phyloP scores from a whole-genome alignment of 2,329 filamentous ascomycete species.

The Alternaria sp. region DNA sequence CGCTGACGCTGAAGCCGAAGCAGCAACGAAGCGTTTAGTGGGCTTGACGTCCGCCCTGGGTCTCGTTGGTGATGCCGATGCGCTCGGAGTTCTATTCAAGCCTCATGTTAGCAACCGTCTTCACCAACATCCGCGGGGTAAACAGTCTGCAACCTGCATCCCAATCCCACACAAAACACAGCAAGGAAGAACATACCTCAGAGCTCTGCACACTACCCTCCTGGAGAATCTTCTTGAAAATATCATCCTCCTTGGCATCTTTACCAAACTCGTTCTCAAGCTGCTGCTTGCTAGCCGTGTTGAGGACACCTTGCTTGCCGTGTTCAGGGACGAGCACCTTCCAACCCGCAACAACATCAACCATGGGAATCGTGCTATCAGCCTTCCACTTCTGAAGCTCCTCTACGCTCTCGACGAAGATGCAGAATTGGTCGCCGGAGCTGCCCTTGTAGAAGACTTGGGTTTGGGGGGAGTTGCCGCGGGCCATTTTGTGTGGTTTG shows the following conservation, averaged over 20 bases:
- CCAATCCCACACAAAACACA: too few relatives aligned
- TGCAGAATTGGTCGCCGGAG: constrained; percentile 68
- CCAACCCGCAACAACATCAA: constrained; percentile 85
- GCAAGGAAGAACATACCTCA: constrained; percentile 26
- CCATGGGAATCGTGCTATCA: constrained; percentile 78
- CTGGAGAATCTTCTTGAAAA: constrained; percentile 81
- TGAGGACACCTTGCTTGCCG: constrained; percentile 79
- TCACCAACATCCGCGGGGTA: too few relatives aligned
- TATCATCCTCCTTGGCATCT: constrained; percentile 72
- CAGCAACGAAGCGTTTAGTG: constrained; percentile 30
- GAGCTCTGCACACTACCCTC: constrained; percentile 61
- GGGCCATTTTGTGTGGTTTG: constrained; percentile 36
- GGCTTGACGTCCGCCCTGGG: constrained; percentile 42
- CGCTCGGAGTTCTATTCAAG: constrained; percentile 47
- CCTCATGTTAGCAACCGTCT: too few relatives aligned
- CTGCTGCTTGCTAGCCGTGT: constrained; percentile 74
- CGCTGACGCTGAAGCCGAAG: not conserved
- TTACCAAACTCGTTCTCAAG: constrained; percentile 91
- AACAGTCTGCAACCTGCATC: too few relatives aligned
- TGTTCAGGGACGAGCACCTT: constrained; percentile 90
- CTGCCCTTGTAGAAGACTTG: constrained; percentile 88
- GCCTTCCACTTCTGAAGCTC: constrained; percentile 80
- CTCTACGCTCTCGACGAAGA: constrained; percentile 67
- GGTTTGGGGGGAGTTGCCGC: constrained; percentile 63
- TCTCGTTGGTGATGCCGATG: constrained; percentile 52